phyloP scores from a whole-genome alignment of 164 flowering plant species.

The Macadamia integrifolia region DNA sequence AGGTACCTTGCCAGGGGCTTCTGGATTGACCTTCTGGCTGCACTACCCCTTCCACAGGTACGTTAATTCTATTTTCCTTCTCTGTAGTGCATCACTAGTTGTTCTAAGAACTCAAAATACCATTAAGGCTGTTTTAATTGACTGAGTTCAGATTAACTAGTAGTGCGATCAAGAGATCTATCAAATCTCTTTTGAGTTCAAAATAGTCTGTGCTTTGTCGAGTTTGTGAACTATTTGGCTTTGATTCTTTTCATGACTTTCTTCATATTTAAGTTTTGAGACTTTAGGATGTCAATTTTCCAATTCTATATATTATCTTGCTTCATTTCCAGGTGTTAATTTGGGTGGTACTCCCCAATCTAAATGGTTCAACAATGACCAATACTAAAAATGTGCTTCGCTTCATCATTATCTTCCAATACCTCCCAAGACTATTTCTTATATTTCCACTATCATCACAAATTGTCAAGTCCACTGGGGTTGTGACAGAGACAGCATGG shows the following conservation, averaged over 20 bases:
- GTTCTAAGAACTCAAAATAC: no score
- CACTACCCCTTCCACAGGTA: constrained; percentile 95
- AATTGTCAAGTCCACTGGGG: constrained; percentile 62
- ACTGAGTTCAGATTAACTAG: no score
- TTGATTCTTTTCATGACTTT: no score
- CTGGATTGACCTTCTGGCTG: constrained; percentile 75
- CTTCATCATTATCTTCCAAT: constrained; percentile 53
- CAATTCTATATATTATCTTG: not conserved
- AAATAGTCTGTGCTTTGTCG: no score
- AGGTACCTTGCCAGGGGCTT: constrained; percentile 55
- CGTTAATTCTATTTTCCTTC: constrained; percentile 2
- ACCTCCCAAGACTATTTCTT: constrained; percentile 54
- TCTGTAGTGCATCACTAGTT: not conserved
- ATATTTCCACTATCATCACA: constrained; percentile 64
- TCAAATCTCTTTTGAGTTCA: no score
- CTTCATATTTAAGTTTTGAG: no score
- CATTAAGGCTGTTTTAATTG: not conserved
- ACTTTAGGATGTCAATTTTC: not conserved
- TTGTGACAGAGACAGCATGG: constrained; percentile 75
- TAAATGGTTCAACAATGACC: constrained; percentile 55
- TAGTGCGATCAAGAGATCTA: no score
- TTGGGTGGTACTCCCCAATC: constrained; percentile 64
- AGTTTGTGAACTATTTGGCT: no score
- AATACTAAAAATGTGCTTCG: constrained; percentile 60
- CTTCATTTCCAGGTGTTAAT: constrained; percentile 51